Conservation (phyloP, 305 asterid genomes). For the Fraxinus greggii region DNA sequence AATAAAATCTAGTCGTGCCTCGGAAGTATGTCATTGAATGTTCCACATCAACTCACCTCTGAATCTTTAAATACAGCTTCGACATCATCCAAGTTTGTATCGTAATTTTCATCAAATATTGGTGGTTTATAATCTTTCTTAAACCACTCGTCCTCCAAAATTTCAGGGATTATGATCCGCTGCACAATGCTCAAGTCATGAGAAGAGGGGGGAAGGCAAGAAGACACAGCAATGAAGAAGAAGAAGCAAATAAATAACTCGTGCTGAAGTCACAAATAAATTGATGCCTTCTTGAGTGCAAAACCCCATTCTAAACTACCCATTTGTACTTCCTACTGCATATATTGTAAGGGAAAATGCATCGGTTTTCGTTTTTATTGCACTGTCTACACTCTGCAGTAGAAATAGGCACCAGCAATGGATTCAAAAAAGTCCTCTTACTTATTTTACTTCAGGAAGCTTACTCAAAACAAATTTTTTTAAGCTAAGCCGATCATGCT, state of each 20-base stretch:
- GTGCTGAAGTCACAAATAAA: not conserved
- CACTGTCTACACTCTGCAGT: not conserved
- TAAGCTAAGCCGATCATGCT: not conserved
- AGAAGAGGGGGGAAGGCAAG: not conserved
- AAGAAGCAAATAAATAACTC: not conserved
- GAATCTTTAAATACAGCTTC: slow-evolving; percentile 63
- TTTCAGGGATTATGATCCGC: slow-evolving; percentile 54
- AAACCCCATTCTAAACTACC: not conserved
- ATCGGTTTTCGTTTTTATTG: not conserved
- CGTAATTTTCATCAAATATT: slow-evolving; percentile 49
- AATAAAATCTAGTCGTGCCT: not conserved
- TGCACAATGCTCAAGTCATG: slow-evolving; percentile 25
- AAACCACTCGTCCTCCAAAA: slow-evolving; percentile 67
- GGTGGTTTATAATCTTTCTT: slow-evolving; percentile 54
- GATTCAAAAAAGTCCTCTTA: not conserved
- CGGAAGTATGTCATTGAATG: not conserved
- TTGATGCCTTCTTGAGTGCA: not conserved
- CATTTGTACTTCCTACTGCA: not conserved
- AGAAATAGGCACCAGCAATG: not conserved
- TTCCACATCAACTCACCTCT: slow-evolving; percentile 37
- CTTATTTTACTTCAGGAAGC: not conserved
- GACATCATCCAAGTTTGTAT: slow-evolving; percentile 55
- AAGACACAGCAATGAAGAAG: not conserved
- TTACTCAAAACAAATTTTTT: not conserved
- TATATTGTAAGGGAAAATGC: not conserved